A percentile compares a stretch with the other conserved stretches of the same genome.
Evolutionary conservation across 2,329 filamentous ascomycete species (phyloP).

Genomic region (Huntiella moniliformis): DNA sequence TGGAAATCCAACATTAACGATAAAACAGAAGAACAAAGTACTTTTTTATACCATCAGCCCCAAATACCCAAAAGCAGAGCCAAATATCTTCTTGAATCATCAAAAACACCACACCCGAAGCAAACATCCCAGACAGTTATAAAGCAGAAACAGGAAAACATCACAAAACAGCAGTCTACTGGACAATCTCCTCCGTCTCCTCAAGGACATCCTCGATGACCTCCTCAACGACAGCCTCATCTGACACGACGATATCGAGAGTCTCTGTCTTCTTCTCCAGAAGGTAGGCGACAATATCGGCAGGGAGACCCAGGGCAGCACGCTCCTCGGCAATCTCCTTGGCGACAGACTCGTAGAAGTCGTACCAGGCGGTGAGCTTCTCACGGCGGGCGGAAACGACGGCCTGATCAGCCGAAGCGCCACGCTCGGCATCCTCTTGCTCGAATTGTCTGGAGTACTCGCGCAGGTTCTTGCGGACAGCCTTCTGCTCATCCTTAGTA

Average conservation of each 20-base stretch:
- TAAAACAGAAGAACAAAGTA: slow-evolving; percentile 8
- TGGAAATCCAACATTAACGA: background rate
- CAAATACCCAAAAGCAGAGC: slow-evolving; percentile 2
- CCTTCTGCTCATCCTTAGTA: slow-evolving; percentile 91
- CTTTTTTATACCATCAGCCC: slow-evolving; percentile 9
- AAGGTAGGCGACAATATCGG: slow-evolving; percentile 43
- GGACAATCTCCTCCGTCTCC: slow-evolving; percentile 64
- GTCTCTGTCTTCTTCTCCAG: slow-evolving; percentile 35
- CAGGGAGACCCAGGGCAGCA: slow-evolving; percentile 44
- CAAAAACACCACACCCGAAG: background rate
- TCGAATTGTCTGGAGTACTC: slow-evolving; percentile 94
- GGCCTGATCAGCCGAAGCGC: slow-evolving; percentile 81
- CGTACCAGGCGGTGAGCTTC: slow-evolving; percentile 72
- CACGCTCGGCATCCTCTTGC: slow-evolving; percentile 82
- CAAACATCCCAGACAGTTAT: background rate
- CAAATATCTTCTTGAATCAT: slow-evolving; percentile 1
- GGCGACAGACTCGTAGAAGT: slow-evolving; percentile 60
- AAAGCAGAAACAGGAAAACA: background rate
- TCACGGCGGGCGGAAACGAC: slow-evolving; percentile 75
- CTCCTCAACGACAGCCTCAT: slow-evolving; percentile 54
- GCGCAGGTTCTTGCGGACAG: slow-evolving; percentile 92
- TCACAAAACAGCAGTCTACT: slow-evolving; percentile 14
- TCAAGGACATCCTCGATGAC: slow-evolving; percentile 57
- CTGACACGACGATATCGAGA: slow-evolving; percentile 40
- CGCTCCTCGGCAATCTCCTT: slow-evolving; percentile 56